Percentiles rank a stretch among this genome's conserved stretches.
These are phyloP conservation scores for Ascobolus immersus DNA, from an alignment of 495 filamentous ascomycete genomes.

Conservation along the genomic window DNA sequence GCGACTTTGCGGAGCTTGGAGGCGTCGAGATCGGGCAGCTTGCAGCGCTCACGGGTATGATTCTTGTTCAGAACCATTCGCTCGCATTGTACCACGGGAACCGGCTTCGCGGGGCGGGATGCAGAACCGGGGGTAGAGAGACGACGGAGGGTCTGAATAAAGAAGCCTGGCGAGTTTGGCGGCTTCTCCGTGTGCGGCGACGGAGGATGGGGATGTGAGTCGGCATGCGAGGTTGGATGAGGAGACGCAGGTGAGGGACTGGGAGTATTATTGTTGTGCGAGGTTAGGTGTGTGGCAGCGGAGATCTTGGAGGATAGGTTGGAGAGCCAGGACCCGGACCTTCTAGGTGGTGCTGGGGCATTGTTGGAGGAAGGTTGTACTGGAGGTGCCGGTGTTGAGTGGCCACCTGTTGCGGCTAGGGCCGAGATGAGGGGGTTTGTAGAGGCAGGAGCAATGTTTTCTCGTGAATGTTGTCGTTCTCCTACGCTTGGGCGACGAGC, in stretches of 20 bases:
- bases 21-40: slow-evolving; percentile 51
- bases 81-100: slow-evolving; percentile 33
- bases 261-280: too few relatives aligned
- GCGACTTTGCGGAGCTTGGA: slow-evolving; percentile 63
- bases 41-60: slow-evolving; percentile 47
- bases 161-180: slow-evolving; percentile 41
- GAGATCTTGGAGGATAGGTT: slow-evolving; percentile 85
- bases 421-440: slow-evolving; percentile 6
- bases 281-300: slow-evolving; percentile 23
- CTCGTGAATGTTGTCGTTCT: not conserved
- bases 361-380: slow-evolving; percentile 1
- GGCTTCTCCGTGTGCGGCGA: slow-evolving; percentile 28
- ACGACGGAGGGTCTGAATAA: slow-evolving; percentile 57
- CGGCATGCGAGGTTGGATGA: slow-evolving; percentile 3
- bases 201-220: slow-evolving; percentile 19
- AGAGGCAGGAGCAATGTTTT: slow-evolving; percentile 3
- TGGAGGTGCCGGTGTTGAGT: slow-evolving; percentile 2
- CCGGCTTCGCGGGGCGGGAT: slow-evolving; percentile 23
- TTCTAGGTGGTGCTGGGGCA: slow-evolving; percentile 4
- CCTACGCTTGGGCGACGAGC: slow-evolving; percentile 4
- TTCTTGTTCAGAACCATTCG: slow-evolving; percentile 71
- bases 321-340: slow-evolving; percentile 71
- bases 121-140: slow-evolving; percentile 43
- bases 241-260: slow-evolving; percentile 19
- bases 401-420: slow-evolving; percentile 4